Evolutionary conservation across 2,329 filamentous ascomycete species (phyloP).

Genomic region (Trichoderma lentiforme): DNA sequence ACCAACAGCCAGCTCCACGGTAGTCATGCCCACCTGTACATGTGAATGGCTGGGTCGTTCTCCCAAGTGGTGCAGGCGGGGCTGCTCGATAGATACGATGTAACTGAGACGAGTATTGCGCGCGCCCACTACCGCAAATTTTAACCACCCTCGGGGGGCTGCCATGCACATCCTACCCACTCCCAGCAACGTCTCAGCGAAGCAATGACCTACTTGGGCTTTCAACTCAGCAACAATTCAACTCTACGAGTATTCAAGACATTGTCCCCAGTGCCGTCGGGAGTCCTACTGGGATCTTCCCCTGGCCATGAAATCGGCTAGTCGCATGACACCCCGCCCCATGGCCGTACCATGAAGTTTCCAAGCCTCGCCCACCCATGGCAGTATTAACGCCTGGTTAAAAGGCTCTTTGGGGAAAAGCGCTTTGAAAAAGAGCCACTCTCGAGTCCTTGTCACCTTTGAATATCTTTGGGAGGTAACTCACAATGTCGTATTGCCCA

Average conservation of each 20-base stretch:
- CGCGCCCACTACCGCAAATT: not conserved
- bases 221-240: not conserved
- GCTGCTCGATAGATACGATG: not conserved
- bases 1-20: slow-evolving; percentile 11
- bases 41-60: not conserved
- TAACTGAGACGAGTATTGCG: not conserved
- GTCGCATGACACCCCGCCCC: not conserved
- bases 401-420: not conserved
- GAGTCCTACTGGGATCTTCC: not conserved
- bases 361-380: not conserved
- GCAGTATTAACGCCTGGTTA: slow-evolving; percentile 2
- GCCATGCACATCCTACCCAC: not conserved
- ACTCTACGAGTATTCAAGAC: not conserved
- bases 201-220: not conserved
- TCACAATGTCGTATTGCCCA: not conserved
- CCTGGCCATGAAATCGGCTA: not conserved
- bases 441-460: not conserved
- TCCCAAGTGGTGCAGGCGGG: not conserved
- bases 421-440: not conserved
- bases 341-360: not conserved
- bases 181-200: not conserved
- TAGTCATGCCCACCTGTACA: not conserved
- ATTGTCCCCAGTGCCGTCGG: not conserved
- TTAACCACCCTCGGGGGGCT: not conserved
- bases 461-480: not conserved